Base-by-base conservation (phyloP, 805 yeast species). In the Barnettozyma wickerhamii region DNA sequence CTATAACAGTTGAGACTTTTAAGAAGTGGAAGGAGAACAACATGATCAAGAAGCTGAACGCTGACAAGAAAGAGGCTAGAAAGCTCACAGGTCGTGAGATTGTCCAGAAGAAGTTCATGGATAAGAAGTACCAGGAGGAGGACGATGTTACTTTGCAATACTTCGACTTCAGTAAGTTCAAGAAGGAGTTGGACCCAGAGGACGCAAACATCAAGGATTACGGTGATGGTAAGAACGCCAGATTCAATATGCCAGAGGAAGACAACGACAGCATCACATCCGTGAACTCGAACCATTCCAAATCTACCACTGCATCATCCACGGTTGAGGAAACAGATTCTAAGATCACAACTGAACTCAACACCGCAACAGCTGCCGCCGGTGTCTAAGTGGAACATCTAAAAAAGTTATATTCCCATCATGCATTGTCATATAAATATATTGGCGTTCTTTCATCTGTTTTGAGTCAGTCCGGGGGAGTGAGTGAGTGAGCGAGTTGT, bases 1-100 rank as follows among this genome's bases (percentile, higher is more conserved):
- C 97, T 24, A 88, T 95, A 47, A 90, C 95, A 1, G 67, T 78
- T 19, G 89, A 83, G 44, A 62, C 90, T 13, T 93, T 93, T 62
- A 73, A 73, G 24, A 75, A 74, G 55, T 93, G 99, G 98, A 89
- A 90, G 66, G 59, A 65, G 50, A 75, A 78, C 46, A 89, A 88
- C 52, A 65, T 66, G 45, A 75, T 75, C 44, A 75, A 75, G 61
- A 81, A 72, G 64, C 66, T 71, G 32, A 68, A 69, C 37, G 65
- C 62, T 12, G 64, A 63, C 46, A 54, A 64, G 51, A 64, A 61
- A 30, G 68, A 62, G 27, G 38, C 37, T n/a, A 50, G 47, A 44
- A 72, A 60, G 24, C 64, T 76, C 35, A 74, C 82, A 7, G 95
- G 95, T 50, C 77, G 74, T 59, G 90, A 85, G 61, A 65, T 82